phyloP scores from a whole-genome alignment of 768 basidiomycete genomes.

The Suillus subaureus region DNA sequence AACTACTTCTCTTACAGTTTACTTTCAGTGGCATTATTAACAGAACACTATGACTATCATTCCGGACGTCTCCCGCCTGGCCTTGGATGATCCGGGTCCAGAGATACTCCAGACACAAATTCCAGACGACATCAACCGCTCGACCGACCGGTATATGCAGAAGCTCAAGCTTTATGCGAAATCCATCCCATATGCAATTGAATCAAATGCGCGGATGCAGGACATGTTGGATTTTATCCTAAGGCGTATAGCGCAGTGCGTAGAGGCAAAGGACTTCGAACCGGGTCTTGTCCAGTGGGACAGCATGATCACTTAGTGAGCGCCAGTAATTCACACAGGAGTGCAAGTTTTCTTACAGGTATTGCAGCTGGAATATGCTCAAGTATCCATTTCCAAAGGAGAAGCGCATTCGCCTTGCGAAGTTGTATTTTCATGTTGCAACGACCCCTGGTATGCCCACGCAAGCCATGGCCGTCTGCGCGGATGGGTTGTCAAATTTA shows the following conservation, averaged over 20 bases:
- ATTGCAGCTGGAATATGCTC: constrained; percentile 71
- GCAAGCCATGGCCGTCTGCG: constrained; percentile 65
- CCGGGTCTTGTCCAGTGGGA: constrained; percentile 83
- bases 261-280: constrained; percentile 82
- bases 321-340: constrained; percentile 18
- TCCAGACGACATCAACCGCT: constrained; percentile 33
- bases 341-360: constrained; percentile 18
- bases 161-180: constrained; percentile 66
- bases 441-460: constrained; percentile 77
- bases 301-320: constrained; percentile 71
- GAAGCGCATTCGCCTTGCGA: constrained; percentile 71
- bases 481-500: constrained; percentile 61
- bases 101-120: constrained; percentile 20
- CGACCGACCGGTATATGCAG: constrained; percentile 49
- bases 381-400: constrained; percentile 87
- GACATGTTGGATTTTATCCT: constrained; percentile 74
- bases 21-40: not conserved
- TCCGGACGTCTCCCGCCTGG: constrained; percentile 50
- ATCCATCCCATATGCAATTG: constrained; percentile 76
- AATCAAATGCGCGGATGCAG: constrained; percentile 76
- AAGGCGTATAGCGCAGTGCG: constrained; percentile 66
- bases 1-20: constrained; percentile 4
- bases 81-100: constrained; percentile 40
- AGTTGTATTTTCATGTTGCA: constrained; percentile 77
- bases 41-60: constrained; percentile 33